Evolutionary conservation across 306 rosid genomes (phyloP), one percentile per base, ranked within the genome.

Genomic region (Vigna reflexopilosa): DNA sequence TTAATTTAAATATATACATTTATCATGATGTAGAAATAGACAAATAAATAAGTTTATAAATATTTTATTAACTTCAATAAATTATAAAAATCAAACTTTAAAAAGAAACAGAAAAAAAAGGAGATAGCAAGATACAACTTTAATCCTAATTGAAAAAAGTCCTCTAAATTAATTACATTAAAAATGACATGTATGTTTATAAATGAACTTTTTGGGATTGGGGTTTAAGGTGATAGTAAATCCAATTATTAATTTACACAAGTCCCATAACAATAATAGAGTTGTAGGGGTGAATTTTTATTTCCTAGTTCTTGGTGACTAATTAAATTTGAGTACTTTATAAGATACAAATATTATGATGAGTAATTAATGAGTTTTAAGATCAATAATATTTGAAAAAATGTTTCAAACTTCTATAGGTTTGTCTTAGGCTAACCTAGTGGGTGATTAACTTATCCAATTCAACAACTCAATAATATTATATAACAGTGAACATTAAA

Each of bases 341-440:
- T 34, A 32, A 70, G 3, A 40, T 40, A 22, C 9, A 55, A 8
- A 56, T 42, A 44, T 26, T 73, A 16, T 32, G 14, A 58, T 45
- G 48, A 59, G 78, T 66, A 66, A 66, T 38, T 40, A 77, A 38
- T 77, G 67, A 58, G 3, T 38, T 32, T 42, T 52, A 54, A 77
- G 45, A 32, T 24, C 22, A 6, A 19, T 51, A 50, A 14, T 50
- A 22, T 40, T 65, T 26, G 40, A 42, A 16, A 16, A 55, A 42
- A 49, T 54, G 34, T 67, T 65, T 15, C 47, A 19, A 77, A 68
- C 40, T 67, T 42, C 4, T 13, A 26, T 28, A 38, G 1, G 30
- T 44, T 67, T 68, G 15, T 77, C 36, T 42, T 30, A 14, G 22
- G 9, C 10, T 77, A 38, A 56, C 62, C 69, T 56, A 30, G 4